Evolutionary conservation across 148 eudicot genomes (phyloP), one percentile per base, ranked within the genome.

Genomic region (Cornus suecica): DNA sequence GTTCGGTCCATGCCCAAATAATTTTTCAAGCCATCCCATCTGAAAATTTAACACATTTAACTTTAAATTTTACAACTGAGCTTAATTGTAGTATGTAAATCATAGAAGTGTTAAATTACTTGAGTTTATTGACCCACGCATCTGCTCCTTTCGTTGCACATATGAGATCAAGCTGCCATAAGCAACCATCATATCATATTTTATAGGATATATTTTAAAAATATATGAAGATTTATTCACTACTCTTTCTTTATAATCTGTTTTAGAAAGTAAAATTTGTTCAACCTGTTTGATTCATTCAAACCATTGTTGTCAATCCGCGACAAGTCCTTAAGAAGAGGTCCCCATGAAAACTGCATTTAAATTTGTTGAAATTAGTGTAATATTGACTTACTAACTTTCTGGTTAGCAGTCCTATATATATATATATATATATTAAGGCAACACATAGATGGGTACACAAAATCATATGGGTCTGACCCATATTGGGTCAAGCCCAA

Each of bases 141-240:
- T 86, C 86, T 28, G 88, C 75, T 74, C 89, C 89, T 77, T 74
- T 84, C 42, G 89, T 86, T 6, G 91, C 63, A 31, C 91, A 88
- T 52, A 88, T 88, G 51, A 88, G 45, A 83, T 86, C 91, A 27
- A 88, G 71, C 91, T 86, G 42, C 28, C 16, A 54, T 45, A 74
- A 27, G 18, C 25, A 23, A 71, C 10, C 70, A 73, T 26, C 18
- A 65, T 1, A 25, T 3, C 32, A 74, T 24, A n/a, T n/a, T n/a
- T n/a, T n/a, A n/a, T n/a, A n/a, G n/a, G n/a, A n/a, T n/a, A n/a
- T n/a, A n/a, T n/a, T n/a, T n/a, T n/a, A n/a, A n/a, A n/a, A n/a
- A n/a, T n/a, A n/a, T n/a, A n/a, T n/a, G n/a, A n/a, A n/a, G n/a
- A n/a, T n/a, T n/a, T n/a, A n/a, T n/a, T n/a, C n/a, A n/a, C n/a